Evolutionary conservation across 208 protist species (phyloP).

Genomic region (Crithidia brevicula): DNA sequence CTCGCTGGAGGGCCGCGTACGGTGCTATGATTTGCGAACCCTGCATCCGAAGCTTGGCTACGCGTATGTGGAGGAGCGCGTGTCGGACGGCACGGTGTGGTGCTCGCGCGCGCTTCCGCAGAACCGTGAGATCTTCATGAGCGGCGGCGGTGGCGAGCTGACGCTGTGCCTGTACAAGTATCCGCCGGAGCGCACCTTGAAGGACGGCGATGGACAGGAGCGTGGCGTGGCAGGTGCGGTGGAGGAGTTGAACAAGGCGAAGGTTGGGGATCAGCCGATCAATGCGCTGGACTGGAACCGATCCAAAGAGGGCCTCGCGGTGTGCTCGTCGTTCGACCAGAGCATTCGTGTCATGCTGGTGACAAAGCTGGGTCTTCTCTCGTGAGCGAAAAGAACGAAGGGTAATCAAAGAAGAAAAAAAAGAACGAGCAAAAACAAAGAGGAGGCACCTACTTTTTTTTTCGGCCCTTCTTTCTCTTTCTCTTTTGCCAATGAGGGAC

Average conservation of each 20-base stretch:
- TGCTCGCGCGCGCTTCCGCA: constrained; percentile 84
- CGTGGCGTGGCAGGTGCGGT: constrained; percentile 83
- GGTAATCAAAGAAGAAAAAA: not conserved
- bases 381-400: constrained; percentile 21
- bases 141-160: constrained; percentile 86
- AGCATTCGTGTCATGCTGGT: constrained; percentile 87
- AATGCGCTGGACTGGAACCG: constrained; percentile 88
- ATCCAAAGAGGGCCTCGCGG: constrained; percentile 81
- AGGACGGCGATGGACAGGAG: constrained; percentile 67
- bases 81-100: constrained; percentile 90
- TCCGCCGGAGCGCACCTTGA: constrained; percentile 78
- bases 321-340: constrained; percentile 87
- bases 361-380: constrained; percentile 77
- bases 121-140: constrained; percentile 93
- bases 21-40: constrained; percentile 91
- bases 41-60: constrained; percentile 86
- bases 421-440: too few relatives aligned
- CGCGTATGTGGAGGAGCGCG: constrained; percentile 86
- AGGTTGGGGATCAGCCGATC: constrained; percentile 89
- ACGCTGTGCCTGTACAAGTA: constrained; percentile 92
- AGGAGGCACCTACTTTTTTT: too few relatives aligned
- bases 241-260: constrained; percentile 83
- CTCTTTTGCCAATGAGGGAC: not conserved
- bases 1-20: constrained; percentile 85
- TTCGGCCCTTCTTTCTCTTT: constrained; percentile 3